Percentiles rank a stretch among this genome's conserved stretches.
Conservation (phyloP, 2,329 filamentous ascomycete genomes). For the Talaromyces sp. region DNA sequence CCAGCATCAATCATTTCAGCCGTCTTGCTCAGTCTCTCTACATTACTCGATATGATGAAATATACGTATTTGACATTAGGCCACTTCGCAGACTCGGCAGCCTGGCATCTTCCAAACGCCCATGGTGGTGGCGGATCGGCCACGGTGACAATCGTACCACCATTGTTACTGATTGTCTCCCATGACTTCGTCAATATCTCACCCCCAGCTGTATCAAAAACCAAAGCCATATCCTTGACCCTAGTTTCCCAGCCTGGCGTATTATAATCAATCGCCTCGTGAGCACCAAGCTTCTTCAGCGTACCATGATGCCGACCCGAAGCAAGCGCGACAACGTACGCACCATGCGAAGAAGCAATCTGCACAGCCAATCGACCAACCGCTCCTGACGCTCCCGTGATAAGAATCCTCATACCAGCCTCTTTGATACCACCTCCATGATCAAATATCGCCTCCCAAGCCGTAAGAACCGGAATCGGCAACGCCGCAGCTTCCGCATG, state of each 20-base stretch:
- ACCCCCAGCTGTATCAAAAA: slow-evolving; percentile 34
- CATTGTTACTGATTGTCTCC: slow-evolving; percentile 26
- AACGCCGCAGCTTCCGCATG: background rate
- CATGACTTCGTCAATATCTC: slow-evolving; percentile 29
- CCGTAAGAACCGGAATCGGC: slow-evolving; percentile 2
- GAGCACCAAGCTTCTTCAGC: background rate
- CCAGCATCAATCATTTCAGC: background rate
- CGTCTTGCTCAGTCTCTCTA: background rate
- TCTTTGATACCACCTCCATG: background rate
- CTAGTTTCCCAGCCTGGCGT: background rate
- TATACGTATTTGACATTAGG: slow-evolving; percentile 4
- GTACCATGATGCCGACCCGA: background rate
- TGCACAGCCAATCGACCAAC: background rate
- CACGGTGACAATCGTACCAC: slow-evolving; percentile 35
- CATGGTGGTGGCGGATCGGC: slow-evolving; percentile 23
- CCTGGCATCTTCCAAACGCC: background rate
- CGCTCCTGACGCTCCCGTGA: slow-evolving; percentile 1
- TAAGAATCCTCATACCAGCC: background rate
- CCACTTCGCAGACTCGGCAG: background rate
- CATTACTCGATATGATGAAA: slow-evolving; percentile 3
- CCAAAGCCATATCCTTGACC: slow-evolving; percentile 22
- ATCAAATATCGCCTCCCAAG: slow-evolving; percentile 7
- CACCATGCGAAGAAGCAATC: background rate
- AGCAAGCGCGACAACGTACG: slow-evolving; percentile 1
- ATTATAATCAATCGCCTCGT: background rate